Evolutionary conservation across 257 asterid genomes (phyloP), one percentile per base, ranked within the genome.

Genomic region (Solanum sejunctum): DNA sequence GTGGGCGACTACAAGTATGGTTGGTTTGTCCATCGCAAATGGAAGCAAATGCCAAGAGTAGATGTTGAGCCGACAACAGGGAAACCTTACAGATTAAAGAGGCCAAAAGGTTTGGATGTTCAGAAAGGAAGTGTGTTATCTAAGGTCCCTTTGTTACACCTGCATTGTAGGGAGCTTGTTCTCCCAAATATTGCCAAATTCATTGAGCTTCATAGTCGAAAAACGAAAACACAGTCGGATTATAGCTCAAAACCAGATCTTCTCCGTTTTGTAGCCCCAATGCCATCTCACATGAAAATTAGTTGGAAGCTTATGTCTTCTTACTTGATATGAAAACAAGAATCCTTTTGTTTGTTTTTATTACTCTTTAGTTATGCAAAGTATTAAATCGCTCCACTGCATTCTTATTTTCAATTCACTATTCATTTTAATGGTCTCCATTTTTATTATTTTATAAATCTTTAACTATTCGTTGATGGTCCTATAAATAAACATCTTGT

Each of bases 281-380:
- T 96, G 98, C 98, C 98, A 15, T 91, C 97, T 83, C 99, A 94
- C 87, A 96, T 95, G 98, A 93, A 96, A 86, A 96, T 93, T 83
- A 95, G 98, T 87, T 95, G 99, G 99, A 96, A 95, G 84, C 93
- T 93, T 88, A 94, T 94, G 94, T 91, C 93, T 78, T 89, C 93
- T 36, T 92, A 86, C 89, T 88, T 93, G 91, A 87, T 90, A 26
- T 93, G 45, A 69, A 43, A 49, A 23, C 51, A 49, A 23, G 61
- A 8, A 8, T 69, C n/a, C 23, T 0, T 3, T 69, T 66, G 47
- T 9, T 39, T 36, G 41, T 36, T 3, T 36, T 32, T 32, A 32
- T 36, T 36, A 36, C 41, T 36, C 41, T 36, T 36, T 36, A 36
- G 41, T 36, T 5, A 36, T 36, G 41, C 41, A 4, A 36, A 36